A percentile compares a stretch with the other conserved stretches of the same genome.
Evolutionary conservation across 2,329 filamentous ascomycete species (phyloP).

Genomic region (Balansia obtecta): DNA sequence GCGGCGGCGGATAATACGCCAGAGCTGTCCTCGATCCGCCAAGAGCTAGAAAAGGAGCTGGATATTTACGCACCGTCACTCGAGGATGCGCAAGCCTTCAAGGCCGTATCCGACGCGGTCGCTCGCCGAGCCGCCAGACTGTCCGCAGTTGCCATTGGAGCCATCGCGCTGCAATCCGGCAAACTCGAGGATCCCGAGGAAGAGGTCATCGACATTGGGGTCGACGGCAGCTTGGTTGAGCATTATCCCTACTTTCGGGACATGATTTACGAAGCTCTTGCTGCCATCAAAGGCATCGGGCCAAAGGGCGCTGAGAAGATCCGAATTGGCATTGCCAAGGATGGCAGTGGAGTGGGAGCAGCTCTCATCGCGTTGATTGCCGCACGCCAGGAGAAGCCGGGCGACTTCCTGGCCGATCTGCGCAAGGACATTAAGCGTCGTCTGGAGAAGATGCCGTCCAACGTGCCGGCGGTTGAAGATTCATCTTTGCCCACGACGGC

Average conservation of each 20-base stretch:
- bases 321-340: constrained; percentile 90
- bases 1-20: constrained; percentile 69
- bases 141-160: constrained; percentile 76
- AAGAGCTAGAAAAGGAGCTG: constrained; percentile 65
- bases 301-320: constrained; percentile 70
- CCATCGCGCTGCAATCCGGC: constrained; percentile 69
- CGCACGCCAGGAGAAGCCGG: constrained; percentile 47
- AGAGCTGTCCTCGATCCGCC: constrained; percentile 60
- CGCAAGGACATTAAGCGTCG: constrained; percentile 26
- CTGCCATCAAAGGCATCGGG: constrained; percentile 67
- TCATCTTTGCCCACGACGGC: constrained; percentile 17
- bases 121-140: constrained; percentile 81
- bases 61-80: constrained; percentile 63
- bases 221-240: constrained; percentile 88
- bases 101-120: constrained; percentile 69
- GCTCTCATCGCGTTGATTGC: constrained; percentile 90
- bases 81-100: constrained; percentile 82
- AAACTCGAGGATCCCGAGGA: constrained; percentile 52
- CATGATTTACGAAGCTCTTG: constrained; percentile 73
- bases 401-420: constrained; percentile 30
- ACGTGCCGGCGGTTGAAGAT: constrained; percentile 18
- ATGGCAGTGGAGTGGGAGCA: constrained; percentile 74
- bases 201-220: constrained; percentile 75
- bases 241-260: constrained; percentile 90
- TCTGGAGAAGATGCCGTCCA: constrained; percentile 20